phyloP scores from a whole-genome alignment of 768 basidiomycete genomes.

The Cubamyces lactineus region DNA sequence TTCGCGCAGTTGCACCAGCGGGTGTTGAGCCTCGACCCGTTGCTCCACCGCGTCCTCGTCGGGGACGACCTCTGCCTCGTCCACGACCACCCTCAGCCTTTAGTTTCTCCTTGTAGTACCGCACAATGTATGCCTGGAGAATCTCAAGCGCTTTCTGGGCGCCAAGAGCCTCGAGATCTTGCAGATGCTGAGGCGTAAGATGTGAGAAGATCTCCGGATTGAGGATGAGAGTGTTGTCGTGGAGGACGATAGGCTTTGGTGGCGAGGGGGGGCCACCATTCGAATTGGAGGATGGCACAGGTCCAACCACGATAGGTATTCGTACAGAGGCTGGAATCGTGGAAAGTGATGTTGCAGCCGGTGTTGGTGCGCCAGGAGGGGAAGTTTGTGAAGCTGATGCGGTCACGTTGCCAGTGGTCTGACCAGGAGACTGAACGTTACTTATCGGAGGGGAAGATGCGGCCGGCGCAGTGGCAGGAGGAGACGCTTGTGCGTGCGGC shows the following conservation, averaged over 20 bases:
- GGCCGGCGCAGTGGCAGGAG: constrained; percentile 10
- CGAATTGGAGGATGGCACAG: constrained; percentile 60
- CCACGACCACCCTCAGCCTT: constrained; percentile 43
- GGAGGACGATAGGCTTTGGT: constrained; percentile 72
- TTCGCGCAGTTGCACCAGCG: constrained; percentile 18
- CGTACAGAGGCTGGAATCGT: constrained; percentile 51
- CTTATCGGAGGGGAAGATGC: constrained; percentile 10
- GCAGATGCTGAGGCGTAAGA: constrained; percentile 71
- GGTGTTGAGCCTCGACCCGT: constrained; percentile 37
- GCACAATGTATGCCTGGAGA: constrained; percentile 83
- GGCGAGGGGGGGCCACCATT: constrained; percentile 37
- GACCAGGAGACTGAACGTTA: constrained; percentile 6
- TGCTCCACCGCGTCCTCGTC: constrained; percentile 42
- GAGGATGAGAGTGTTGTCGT: constrained; percentile 82
- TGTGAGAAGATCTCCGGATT: constrained; percentile 85
- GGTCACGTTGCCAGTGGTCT: constrained; percentile 3
- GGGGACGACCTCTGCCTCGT: constrained; percentile 43
- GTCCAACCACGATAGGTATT: constrained; percentile 77
- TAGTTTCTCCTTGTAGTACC: constrained; percentile 78
- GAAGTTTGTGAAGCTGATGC: constrained; percentile 10
- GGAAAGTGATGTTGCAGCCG: constrained; percentile 30
- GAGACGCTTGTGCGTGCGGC: constrained; percentile 14
- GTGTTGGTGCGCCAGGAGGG: constrained; percentile 28
- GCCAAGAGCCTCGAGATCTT: constrained; percentile 77
- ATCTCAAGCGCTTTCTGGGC: constrained; percentile 81